Percentiles rank a stretch among this genome's conserved stretches.
Evolutionary conservation across 495 filamentous ascomycete genomes (phyloP).

Genomic region (Lindgomyces ingoldianus): DNA sequence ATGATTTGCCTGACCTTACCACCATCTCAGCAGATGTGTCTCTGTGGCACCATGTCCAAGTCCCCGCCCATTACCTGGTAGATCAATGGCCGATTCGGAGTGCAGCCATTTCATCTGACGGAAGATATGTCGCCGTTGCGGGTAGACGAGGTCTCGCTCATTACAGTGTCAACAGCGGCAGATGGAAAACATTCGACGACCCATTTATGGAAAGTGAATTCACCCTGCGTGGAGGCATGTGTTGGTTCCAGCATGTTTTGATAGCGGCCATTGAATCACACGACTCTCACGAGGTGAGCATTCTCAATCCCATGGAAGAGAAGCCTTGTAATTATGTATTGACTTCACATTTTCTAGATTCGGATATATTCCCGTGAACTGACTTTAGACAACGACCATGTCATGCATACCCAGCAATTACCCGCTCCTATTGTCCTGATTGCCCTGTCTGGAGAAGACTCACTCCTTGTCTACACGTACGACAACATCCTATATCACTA

Average conservation of each 20-base stretch:
- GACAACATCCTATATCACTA: slow-evolving; percentile 96
- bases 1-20: slow-evolving; percentile 84
- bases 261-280: slow-evolving; percentile 90
- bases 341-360: slow-evolving; percentile 50
- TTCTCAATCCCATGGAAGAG: background rate
- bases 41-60: slow-evolving; percentile 87
- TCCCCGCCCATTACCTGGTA: slow-evolving; percentile 79
- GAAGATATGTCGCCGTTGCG: slow-evolving; percentile 91
- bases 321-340: background rate
- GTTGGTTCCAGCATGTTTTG: slow-evolving; percentile 95
- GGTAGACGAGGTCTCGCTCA: slow-evolving; percentile 91
- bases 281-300: slow-evolving; percentile 70
- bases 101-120: slow-evolving; percentile 83
- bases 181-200: slow-evolving; percentile 94
- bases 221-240: slow-evolving; percentile 91
- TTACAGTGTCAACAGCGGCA: slow-evolving; percentile 89
- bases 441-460: slow-evolving; percentile 86
- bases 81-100: slow-evolving; percentile 91
- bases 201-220: slow-evolving; percentile 82
- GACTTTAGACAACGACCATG: slow-evolving; percentile 67
- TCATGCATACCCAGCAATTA: slow-evolving; percentile 74
- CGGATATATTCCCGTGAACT: slow-evolving; percentile 90
- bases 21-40: slow-evolving; percentile 90
- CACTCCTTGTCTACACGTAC: slow-evolving; percentile 91
- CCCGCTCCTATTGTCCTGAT: slow-evolving; percentile 83